Percentiles rank a stretch among this genome's conserved stretches.
Conservation (phyloP, 345 rosid species). For the Pistacia vera region DNA sequence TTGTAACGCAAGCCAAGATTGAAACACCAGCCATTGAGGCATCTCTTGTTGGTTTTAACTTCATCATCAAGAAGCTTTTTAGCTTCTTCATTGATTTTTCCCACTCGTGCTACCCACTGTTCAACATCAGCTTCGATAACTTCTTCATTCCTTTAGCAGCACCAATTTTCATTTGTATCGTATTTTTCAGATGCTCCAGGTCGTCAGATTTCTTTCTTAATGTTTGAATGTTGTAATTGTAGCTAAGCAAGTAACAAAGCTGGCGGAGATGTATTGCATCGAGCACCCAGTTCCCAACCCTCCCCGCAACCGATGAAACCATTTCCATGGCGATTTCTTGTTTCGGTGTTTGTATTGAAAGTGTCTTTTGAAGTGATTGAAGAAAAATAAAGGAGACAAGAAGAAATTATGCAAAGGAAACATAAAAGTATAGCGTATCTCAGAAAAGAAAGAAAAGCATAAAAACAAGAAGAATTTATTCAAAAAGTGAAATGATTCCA, state of each 20-base stretch:
- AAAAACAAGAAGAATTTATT: not conserved
- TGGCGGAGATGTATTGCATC: not conserved
- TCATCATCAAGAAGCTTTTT: not conserved
- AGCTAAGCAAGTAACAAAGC: conserved; percentile 2
- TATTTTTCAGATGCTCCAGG: not conserved
- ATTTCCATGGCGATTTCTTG: not conserved
- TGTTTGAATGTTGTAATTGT: not conserved
- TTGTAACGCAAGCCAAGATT: not conserved
- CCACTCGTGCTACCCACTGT: not conserved
- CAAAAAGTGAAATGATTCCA: not conserved
- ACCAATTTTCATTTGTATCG: not conserved
- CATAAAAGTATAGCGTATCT: no score
- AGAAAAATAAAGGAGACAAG: not conserved
- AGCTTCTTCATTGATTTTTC: not conserved
- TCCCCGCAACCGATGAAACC: not conserved
- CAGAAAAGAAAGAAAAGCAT: not conserved
- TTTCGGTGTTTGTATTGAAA: not conserved
- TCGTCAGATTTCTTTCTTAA: not conserved
- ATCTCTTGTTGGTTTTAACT: not conserved
- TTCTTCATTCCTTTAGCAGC: not conserved
- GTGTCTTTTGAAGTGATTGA: not conserved
- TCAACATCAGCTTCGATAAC: not conserved
- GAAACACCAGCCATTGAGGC: not conserved
- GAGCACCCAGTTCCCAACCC: not conserved
- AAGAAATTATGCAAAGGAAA: no score